Conservation (phyloP, 2,329 filamentous ascomycete genomes). For the Colletotrichum sp. region DNA sequence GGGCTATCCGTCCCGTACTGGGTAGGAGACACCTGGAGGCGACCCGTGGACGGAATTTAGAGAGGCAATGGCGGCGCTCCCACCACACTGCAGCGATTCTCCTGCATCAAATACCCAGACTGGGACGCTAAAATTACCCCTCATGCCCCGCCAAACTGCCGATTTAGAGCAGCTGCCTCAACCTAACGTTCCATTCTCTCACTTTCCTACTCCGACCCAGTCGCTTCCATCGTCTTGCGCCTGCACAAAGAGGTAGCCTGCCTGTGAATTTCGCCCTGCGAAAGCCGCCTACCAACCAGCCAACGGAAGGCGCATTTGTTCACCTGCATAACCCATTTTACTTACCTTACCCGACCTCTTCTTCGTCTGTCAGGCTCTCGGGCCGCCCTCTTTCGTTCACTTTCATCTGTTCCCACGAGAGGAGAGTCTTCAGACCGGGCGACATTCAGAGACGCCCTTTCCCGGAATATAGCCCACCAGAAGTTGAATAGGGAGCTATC, state of each 20-base stretch:
- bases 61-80: background rate
- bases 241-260: constrained; percentile 1
- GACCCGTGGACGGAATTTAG: background rate
- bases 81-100: background rate
- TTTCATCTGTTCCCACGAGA: background rate
- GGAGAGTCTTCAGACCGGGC: background rate
- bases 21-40: background rate
- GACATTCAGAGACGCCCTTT: background rate
- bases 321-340: background rate
- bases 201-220: background rate
- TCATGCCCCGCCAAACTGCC: constrained; percentile 20
- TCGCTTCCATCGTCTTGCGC: background rate
- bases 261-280: background rate
- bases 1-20: background rate
- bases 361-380: constrained; percentile 8
- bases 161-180: constrained; percentile 12
- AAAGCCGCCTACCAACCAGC: background rate
- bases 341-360: background rate
- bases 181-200: background rate
- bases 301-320: background rate
- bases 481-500: background rate
- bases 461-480: background rate
- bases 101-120: background rate
- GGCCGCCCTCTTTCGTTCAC: background rate
- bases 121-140: constrained; percentile 20